Evolutionary conservation across 2,329 filamentous ascomycete genomes (phyloP).

Genomic region (Aspergillus oerlinghausenensis): DNA sequence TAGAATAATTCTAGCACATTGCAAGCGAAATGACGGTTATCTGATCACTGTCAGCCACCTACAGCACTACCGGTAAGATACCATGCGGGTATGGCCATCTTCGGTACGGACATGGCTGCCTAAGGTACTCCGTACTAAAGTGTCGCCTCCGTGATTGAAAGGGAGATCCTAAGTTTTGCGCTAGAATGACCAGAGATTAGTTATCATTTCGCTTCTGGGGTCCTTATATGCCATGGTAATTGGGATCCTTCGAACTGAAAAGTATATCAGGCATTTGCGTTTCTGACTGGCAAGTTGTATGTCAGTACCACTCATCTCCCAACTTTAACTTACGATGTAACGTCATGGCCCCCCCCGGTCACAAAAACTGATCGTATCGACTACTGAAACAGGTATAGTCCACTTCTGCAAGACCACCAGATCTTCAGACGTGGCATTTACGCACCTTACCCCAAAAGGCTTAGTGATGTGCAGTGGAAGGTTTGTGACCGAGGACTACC

Average conservation of each 20-base stretch:
- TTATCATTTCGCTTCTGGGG: not conserved
- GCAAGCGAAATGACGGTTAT: not conserved
- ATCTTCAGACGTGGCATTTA: conserved; percentile 17
- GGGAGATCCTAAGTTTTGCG: not conserved
- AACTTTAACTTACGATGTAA: not conserved
- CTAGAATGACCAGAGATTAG: not conserved
- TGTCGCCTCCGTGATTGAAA: not conserved
- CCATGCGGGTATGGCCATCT: not conserved
- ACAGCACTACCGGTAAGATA: not conserved
- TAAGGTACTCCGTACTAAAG: not conserved
- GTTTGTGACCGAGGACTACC: conserved; percentile 4
- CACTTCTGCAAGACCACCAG: conserved; percentile 7
- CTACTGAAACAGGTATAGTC: conserved; percentile 5
- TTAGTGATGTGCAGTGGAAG: conserved; percentile 10
- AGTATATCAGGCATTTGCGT: too few species aligned
- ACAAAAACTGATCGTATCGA: conserved; percentile 10
- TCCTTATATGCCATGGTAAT: too few species aligned
- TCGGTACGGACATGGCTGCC: not conserved
- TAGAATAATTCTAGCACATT: not conserved
- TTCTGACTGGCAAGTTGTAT: not conserved
- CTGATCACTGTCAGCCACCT: not conserved
- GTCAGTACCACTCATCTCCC: not conserved
- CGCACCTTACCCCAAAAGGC: conserved; percentile 6
- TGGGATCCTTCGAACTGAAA: not conserved
- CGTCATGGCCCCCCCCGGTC: not conserved